Conservation (phyloP, 495 filamentous ascomycete genomes). For the Trichoderma asperelloides region DNA sequence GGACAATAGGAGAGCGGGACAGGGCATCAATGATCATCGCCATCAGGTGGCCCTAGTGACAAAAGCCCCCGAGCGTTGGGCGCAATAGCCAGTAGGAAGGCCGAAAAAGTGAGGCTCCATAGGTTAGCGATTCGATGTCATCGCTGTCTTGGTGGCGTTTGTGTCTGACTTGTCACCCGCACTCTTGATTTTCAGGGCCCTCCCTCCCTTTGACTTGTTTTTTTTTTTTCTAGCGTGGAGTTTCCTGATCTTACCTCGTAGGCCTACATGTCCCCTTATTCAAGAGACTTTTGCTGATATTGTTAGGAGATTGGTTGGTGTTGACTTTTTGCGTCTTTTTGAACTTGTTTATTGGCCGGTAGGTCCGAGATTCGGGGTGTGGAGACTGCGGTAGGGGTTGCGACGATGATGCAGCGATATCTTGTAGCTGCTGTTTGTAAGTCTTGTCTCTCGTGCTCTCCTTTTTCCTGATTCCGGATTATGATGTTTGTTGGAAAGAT, state of each 20-base stretch:
- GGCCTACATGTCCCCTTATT: background rate
- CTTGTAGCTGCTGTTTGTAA: background rate
- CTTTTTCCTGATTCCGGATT: background rate
- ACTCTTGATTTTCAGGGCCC: too few relatives aligned
- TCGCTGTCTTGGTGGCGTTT: too few relatives aligned
- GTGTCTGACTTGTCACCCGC: too few relatives aligned
- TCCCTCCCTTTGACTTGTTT: too few relatives aligned
- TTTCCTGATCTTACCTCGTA: background rate
- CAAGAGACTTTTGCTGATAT: background rate
- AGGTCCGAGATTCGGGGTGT: background rate
- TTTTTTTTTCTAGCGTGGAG: too few relatives aligned
- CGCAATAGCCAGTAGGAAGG: too few relatives aligned
- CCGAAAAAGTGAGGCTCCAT: too few relatives aligned
- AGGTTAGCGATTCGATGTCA: too few relatives aligned
- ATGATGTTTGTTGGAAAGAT: background rate
- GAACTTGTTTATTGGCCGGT: background rate
- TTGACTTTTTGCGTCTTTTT: background rate
- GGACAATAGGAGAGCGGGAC: too few relatives aligned
- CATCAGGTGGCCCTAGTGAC: too few relatives aligned
- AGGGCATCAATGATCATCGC: too few relatives aligned
- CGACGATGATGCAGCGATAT: background rate
- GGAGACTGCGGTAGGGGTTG: background rate
- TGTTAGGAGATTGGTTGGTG: background rate
- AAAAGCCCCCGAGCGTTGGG: too few relatives aligned
- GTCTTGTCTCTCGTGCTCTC: background rate